These are phyloP conservation scores for Sarcomyxa edulis DNA, from an alignment of 768 basidiomycete genomes.

Conservation along the genomic window DNA sequence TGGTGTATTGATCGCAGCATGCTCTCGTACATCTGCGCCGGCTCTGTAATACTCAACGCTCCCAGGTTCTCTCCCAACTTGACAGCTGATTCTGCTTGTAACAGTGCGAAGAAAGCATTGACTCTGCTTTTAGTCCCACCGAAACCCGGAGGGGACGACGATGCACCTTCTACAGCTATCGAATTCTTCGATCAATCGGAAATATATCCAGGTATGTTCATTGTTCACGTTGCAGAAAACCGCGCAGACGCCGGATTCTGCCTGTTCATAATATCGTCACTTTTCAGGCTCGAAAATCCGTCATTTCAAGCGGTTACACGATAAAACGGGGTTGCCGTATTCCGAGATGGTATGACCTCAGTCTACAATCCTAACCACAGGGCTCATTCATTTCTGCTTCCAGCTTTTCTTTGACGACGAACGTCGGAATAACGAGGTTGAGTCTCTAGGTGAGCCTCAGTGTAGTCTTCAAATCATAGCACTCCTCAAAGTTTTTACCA, in stretches of 20 bases:
- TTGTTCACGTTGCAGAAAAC: neutral
- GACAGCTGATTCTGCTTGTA: no score
- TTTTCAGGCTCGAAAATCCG: constrained; percentile 69
- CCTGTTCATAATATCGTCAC: neutral
- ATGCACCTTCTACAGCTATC: constrained; percentile 39
- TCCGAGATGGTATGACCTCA: constrained; percentile 60
- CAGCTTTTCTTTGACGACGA: constrained; percentile 76
- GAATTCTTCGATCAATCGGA: constrained; percentile 66
- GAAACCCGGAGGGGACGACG: constrained; percentile 21
- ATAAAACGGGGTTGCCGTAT: constrained; percentile 72
- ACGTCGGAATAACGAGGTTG: constrained; percentile 56
- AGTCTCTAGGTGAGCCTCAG: constrained; percentile 40
- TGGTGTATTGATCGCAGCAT: constrained; percentile 58
- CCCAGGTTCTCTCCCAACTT: neutral
- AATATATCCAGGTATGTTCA: constrained; percentile 59
- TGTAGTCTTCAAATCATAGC: no score
- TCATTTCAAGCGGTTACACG: constrained; percentile 73
- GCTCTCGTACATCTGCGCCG: constrained; percentile 68
- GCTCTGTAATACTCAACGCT: constrained; percentile 45
- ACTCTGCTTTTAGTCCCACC: constrained; percentile 51
- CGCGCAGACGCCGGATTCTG: neutral
- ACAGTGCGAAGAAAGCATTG: constrained; percentile 75
- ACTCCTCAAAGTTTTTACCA: no score
- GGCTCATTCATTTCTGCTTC: neutral
- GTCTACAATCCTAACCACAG: neutral